Evolutionary conservation across 305 asterid genomes (phyloP).

Genomic region (Striga hermonthica): DNA sequence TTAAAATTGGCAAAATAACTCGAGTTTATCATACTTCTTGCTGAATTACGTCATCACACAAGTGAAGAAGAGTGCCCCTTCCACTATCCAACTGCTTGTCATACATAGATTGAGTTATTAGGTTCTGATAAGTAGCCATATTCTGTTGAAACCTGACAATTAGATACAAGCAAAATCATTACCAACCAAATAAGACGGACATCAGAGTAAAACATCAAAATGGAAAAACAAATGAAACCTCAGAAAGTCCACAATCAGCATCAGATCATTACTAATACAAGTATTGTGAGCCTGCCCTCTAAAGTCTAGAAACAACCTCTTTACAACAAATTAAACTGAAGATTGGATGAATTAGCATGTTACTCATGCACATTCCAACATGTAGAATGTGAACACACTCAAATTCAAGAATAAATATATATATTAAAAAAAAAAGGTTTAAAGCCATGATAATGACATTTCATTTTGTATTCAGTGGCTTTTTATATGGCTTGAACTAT

Average conservation of each 20-base stretch:
- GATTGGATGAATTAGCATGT: constrained; percentile 9
- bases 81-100: constrained; percentile 99
- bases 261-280: constrained; percentile 6
- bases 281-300: not conserved
- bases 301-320: not conserved
- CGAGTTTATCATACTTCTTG: constrained; percentile 58
- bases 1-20: constrained; percentile 13
- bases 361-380: constrained; percentile 7
- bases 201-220: constrained; percentile 16
- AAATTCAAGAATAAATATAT: not conserved
- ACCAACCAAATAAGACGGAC: constrained; percentile 26
- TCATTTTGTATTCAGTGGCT: not conserved
- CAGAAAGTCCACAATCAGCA: constrained; percentile 21
- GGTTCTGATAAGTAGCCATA: constrained; percentile 86
- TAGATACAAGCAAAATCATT: constrained; percentile 26
- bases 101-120: constrained; percentile 97
- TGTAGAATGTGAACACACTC: constrained; percentile 18
- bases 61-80: constrained; percentile 94
- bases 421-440: not conserved
- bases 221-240: constrained; percentile 1
- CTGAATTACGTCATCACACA: constrained; percentile 98
- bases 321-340: not conserved
- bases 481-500: not conserved
- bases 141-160: constrained; percentile 82
- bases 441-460: not conserved